Conservation (phyloP, 2,329 filamentous ascomycete species). For the Cylindrodendrum hubeiense region DNA sequence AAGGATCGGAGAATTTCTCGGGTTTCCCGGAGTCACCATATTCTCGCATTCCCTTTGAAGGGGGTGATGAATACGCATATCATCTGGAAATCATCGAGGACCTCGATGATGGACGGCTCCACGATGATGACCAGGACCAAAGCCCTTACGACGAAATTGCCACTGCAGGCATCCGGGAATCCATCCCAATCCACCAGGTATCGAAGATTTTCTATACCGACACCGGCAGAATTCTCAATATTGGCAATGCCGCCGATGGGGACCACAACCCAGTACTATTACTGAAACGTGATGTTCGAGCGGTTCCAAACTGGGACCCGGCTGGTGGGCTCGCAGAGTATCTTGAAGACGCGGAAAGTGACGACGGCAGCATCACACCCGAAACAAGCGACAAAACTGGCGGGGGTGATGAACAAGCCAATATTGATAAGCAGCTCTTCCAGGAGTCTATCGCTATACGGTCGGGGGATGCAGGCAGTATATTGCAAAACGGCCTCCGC, state of each 20-base stretch:
- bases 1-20: neutral
- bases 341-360: conserved; percentile 55
- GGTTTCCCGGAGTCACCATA: conserved; percentile 2
- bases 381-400: conserved; percentile 39
- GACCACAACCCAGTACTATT: conserved; percentile 52
- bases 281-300: conserved; percentile 46
- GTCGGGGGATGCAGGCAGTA: conserved; percentile 5
- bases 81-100: conserved; percentile 88
- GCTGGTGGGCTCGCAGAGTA: conserved; percentile 20
- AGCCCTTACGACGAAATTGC: conserved; percentile 56
- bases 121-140: conserved; percentile 54
- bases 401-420: conserved; percentile 55
- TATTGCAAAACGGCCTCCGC: conserved; percentile 5
- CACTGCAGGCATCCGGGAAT: conserved; percentile 63
- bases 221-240: conserved; percentile 89
- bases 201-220: conserved; percentile 96
- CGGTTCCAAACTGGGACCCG: conserved; percentile 14
- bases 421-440: conserved; percentile 60
- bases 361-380: conserved; percentile 2
- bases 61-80: conserved; percentile 73
- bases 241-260: conserved; percentile 67
- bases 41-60: conserved; percentile 6
- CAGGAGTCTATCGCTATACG: conserved; percentile 29
- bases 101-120: conserved; percentile 69
- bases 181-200: conserved; percentile 69